Base-by-base conservation (phyloP, 2,329 filamentous ascomycete genomes). In the Claviceps arundinis region DNA sequence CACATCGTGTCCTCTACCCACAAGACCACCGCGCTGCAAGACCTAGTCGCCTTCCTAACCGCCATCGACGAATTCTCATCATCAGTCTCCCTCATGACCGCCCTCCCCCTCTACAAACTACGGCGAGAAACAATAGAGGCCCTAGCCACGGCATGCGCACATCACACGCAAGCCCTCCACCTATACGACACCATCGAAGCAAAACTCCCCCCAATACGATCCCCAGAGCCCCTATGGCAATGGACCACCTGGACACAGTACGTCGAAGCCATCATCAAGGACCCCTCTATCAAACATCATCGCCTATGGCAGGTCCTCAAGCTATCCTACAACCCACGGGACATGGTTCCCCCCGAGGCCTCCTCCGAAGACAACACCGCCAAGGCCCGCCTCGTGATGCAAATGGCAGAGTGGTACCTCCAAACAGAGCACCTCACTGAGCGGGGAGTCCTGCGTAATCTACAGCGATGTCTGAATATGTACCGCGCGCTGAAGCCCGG, bases 231-330 rank as follows among this genome's bases (percentile, higher is more conserved):
- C 1, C 7, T 50, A 4, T 67, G 67, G 62, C 48, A 59, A 16
- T 70, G 67, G 65, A 58, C 58, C 14, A 48, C 58, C 13, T 71
- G 68, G 69, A 53, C 52, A 17, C 58, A 57, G 4, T 62, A 69
- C 50, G 44, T 62, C 4, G 58, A 68, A 41, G 47, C 51, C 26
- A 64, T 71, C 54, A 61, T 70, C 54, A 60, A 60, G 40, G 65
- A 70, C 50, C 53, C 60, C 3, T 48, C 58, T 5, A 38, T 68
- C 13, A 51, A 55, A 6, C 37, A 56, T 9, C 19, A 37, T 16
- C 49, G 57, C 7, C 56, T 66, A 9, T 68, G 65, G 65, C 53
- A 58, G 30, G 51, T 65, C 19, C 54, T 68, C 19, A 55, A 60
- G 37, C 54, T 63, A 19, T 41, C 50, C 5, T 47, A 47, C 9